Evolutionary conservation across 495 filamentous ascomycete species (phyloP).

Genomic region (Cladorrhinum samala): DNA sequence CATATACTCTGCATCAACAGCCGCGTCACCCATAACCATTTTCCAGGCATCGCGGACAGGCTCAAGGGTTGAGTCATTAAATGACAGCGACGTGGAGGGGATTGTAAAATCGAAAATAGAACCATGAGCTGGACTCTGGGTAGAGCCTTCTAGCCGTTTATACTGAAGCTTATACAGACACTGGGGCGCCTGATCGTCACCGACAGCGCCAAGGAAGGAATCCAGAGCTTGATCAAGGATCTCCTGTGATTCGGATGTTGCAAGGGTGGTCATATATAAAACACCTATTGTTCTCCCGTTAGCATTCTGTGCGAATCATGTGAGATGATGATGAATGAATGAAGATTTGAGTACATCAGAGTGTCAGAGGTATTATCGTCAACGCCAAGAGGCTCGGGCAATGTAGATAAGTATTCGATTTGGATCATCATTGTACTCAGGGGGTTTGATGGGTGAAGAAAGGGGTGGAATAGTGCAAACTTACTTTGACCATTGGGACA

Average conservation of each 20-base stretch:
- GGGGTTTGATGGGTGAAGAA: constrained; percentile 4
- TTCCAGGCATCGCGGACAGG: constrained; percentile 60
- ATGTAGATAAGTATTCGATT: constrained; percentile 99
- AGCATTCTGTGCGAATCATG: constrained; percentile 34
- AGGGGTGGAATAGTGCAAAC: constrained; percentile 26
- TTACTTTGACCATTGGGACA: constrained; percentile 84
- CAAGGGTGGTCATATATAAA: constrained; percentile 57
- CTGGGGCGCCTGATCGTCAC: constrained; percentile 27
- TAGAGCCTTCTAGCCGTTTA: constrained; percentile 37
- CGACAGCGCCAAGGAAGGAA: constrained; percentile 42
- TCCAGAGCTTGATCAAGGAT: constrained; percentile 51
- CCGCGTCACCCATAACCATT: constrained; percentile 48
- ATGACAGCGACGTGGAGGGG: constrained; percentile 54
- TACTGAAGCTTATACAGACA: constrained; percentile 60
- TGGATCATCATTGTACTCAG: constrained; percentile 68
- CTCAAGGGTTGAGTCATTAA: constrained; percentile 61
- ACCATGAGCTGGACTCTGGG: constrained; percentile 24
- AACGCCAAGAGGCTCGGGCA: constrained; percentile 77
- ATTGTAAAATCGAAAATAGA: constrained; percentile 44
- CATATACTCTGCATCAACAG: constrained; percentile 55
- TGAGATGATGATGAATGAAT: constrained; percentile 18
- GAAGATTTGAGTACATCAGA: constrained; percentile 58
- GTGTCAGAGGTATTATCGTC: constrained; percentile 86
- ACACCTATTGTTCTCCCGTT: constrained; percentile 53
- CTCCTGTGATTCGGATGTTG: constrained; percentile 29